These are phyloP conservation scores for Saccharomycopsis javanensis DNA, from an alignment of 805 yeast species.

Conservation along the genomic window DNA sequence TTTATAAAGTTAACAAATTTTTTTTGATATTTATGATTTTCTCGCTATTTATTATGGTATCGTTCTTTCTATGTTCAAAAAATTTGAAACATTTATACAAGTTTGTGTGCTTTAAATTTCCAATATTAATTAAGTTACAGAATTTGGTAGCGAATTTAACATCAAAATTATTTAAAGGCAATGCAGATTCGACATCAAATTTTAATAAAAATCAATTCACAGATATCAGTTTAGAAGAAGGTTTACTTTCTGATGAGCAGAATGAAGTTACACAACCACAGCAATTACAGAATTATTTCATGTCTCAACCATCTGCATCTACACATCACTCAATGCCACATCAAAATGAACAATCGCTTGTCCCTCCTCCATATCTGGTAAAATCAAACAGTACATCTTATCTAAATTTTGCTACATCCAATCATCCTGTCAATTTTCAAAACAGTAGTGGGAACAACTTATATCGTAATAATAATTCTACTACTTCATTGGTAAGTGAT, in stretches of 20 bases:
- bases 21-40: background rate
- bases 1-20: background rate
- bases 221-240: conserved; percentile 17
- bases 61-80: background rate
- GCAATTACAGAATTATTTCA: background rate
- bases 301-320: background rate
- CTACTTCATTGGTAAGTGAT: background rate
- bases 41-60: background rate
- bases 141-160: background rate
- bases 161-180: background rate
- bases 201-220: conserved; percentile 1
- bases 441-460: background rate
- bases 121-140: background rate
- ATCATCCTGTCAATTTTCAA: background rate
- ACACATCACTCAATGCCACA: background rate
- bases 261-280: background rate
- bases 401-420: background rate
- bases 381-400: background rate
- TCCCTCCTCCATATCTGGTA: background rate
- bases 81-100: background rate
- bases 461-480: background rate
- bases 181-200: background rate
- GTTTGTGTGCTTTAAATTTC: background rate
- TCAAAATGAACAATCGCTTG: background rate
- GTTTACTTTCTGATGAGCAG: conserved; percentile 1